Evolutionary conservation across 164 flowering plant species (phyloP).

Genomic region (Magnolia kwangsiensis): DNA sequence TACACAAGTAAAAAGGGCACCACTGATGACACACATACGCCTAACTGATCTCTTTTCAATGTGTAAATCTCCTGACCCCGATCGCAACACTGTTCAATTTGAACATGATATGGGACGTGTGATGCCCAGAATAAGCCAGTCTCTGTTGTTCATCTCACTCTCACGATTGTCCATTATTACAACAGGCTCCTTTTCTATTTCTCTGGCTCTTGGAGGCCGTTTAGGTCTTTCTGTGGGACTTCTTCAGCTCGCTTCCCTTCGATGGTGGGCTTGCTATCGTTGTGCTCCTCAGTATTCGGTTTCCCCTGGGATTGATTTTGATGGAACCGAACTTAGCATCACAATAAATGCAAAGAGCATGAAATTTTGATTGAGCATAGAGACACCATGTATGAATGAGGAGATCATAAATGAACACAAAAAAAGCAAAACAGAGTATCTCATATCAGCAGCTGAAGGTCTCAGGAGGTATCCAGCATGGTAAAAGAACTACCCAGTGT

Average conservation of each 20-base stretch:
- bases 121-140: not conserved
- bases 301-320: constrained; percentile 31
- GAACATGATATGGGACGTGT: not conserved
- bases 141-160: not conserved
- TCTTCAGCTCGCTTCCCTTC: constrained; percentile 6
- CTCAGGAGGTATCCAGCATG: not conserved
- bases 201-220: not conserved
- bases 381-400: not conserved
- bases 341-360: not conserved
- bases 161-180: no score
- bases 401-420: no score
- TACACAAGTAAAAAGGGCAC: not conserved
- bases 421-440: no score
- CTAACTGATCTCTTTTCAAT: not conserved
- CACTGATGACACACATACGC: not conserved
- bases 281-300: constrained; percentile 27
- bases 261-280: constrained; percentile 5
- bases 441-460: not conserved
- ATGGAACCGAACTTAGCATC: not conserved
- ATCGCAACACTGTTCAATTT: not conserved
- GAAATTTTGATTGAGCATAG: not conserved
- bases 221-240: constrained; percentile 6
- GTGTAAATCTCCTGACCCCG: not conserved
- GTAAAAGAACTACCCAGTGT: not conserved
- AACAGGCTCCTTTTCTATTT: not conserved